phyloP scores from a whole-genome alignment of 2,329 filamentous ascomycete genomes.

The Diaporthe ilicicola region DNA sequence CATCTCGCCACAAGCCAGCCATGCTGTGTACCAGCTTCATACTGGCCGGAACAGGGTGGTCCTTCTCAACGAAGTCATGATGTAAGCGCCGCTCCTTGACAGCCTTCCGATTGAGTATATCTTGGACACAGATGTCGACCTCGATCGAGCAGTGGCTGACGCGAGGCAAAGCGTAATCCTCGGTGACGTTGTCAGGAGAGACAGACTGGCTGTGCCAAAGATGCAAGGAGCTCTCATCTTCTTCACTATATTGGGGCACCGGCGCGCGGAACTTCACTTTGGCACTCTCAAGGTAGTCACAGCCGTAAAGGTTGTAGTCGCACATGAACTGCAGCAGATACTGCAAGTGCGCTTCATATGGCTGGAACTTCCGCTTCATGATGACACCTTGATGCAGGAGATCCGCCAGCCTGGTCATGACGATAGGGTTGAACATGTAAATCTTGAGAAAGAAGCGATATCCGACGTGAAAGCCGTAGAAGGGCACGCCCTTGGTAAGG shows the following conservation, averaged over 20 bases:
- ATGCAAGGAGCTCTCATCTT: slow-evolving; percentile 66
- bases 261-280: slow-evolving; percentile 79
- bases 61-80: slow-evolving; percentile 83
- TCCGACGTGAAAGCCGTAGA: slow-evolving; percentile 95
- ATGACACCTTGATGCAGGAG: slow-evolving; percentile 88
- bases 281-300: slow-evolving; percentile 80
- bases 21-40: slow-evolving; percentile 91
- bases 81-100: slow-evolving; percentile 82
- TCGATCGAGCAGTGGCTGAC: slow-evolving; percentile 90
- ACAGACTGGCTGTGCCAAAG: slow-evolving; percentile 85
- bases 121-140: slow-evolving; percentile 86
- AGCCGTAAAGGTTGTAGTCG: slow-evolving; percentile 97
- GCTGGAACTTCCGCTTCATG: slow-evolving; percentile 84
- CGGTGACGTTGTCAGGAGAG: slow-evolving; percentile 63
- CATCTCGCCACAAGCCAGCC: slow-evolving; percentile 92
- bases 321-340: slow-evolving; percentile 97
- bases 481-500: slow-evolving; percentile 90
- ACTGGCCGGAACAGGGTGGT: slow-evolving; percentile 68
- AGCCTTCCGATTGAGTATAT: slow-evolving; percentile 84
- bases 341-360: slow-evolving; percentile 92
- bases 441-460: slow-evolving; percentile 93
- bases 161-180: slow-evolving; percentile 72
- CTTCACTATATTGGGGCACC: slow-evolving; percentile 73
- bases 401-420: slow-evolving; percentile 89
- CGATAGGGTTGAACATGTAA: slow-evolving; percentile 86